Evolutionary conservation across 1,284 basidiomycete species (phyloP).

Genomic region (Hemileia vastatrix): DNA sequence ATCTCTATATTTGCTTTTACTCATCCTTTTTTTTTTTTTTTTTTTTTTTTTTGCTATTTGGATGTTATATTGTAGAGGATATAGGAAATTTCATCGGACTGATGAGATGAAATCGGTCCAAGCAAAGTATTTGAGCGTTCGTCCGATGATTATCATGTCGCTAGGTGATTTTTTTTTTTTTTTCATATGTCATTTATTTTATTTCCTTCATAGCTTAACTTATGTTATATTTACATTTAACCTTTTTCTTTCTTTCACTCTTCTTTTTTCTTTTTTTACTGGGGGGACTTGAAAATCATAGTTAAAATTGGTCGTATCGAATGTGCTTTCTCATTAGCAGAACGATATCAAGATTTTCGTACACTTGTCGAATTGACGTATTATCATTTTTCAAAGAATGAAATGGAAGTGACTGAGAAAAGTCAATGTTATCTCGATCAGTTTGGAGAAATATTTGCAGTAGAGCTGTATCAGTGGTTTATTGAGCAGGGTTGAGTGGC

Average conservation of each 20-base stretch:
- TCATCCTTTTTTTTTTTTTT: conserved; percentile 10
- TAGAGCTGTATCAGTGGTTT: conserved; percentile 68
- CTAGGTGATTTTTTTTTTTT: conserved; percentile 53
- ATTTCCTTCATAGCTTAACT: neutral
- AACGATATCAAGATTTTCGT: conserved; percentile 46
- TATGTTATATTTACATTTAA: neutral
- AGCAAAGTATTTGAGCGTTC: conserved; percentile 58
- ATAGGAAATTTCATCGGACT: conserved; percentile 22
- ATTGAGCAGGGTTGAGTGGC: conserved; percentile 49
- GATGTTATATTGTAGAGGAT: neutral
- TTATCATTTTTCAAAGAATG: conserved; percentile 27
- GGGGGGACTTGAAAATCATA: conserved; percentile 7
- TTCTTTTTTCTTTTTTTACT: neutral
- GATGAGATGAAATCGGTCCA: conserved; percentile 55
- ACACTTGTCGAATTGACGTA: conserved; percentile 46
- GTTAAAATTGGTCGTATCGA: conserved; percentile 40
- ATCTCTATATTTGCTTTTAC: conserved; percentile 3
- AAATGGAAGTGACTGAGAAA: conserved; percentile 18
- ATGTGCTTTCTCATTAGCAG: conserved; percentile 45
- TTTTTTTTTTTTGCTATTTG: neutral
- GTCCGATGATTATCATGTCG: conserved; percentile 64
- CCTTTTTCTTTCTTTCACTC: neutral
- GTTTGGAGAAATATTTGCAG: conserved; percentile 75
- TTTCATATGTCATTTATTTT: neutral
- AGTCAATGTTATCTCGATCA: conserved; percentile 61